Evolutionary conservation across 306 rosid species (phyloP), one percentile per base, ranked within the genome.

Genomic region (Pterocarpus macrocarpus): DNA sequence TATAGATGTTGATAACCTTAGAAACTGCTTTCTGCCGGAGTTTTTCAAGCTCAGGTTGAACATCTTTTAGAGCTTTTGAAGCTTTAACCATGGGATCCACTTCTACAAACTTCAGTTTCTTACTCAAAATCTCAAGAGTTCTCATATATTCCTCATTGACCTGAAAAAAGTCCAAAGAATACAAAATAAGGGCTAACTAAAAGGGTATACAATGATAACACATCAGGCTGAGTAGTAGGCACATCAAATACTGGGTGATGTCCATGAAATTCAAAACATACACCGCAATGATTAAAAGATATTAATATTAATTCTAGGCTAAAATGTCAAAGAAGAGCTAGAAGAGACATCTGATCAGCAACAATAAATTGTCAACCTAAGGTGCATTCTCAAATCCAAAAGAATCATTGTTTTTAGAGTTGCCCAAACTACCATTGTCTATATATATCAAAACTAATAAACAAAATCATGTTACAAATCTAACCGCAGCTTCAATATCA

Each of bases 1-100:
- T 39, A 43, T 53, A 77, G 79, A 32, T 15, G 38, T 15, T n/a
- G 33, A 64, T 64, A 83, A 95, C 99, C 99, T 93, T 95, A 68
- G 99, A 90, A 79, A 95, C 91, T 71, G 98, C 97, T 82, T 93
- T 95, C 84, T 95, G 99, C 57, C 98, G 71, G 68, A 95, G 98
- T 74, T 93, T 95, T 85, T 93, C 99, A 80, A 95, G 94, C 86
- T 95, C 98, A 1, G 99, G 99, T 76, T 93, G 97, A 81, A 93
- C 96, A 86, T 95, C 99, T 84, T 95, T 95, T 49, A 93, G 90
- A 74, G 99, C 99, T 83, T 95, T 91, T 77, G 99, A 88, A 83
- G 86, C 88, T 87, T 92, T 95, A 81, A 93, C 95, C 93, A 90
- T 88, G 56, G 88, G 89, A 84, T 95, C 99, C 72, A 75, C 96